Evolutionary conservation across 306 rosid genomes (phyloP).

Genomic region (Castanea sativa): DNA sequence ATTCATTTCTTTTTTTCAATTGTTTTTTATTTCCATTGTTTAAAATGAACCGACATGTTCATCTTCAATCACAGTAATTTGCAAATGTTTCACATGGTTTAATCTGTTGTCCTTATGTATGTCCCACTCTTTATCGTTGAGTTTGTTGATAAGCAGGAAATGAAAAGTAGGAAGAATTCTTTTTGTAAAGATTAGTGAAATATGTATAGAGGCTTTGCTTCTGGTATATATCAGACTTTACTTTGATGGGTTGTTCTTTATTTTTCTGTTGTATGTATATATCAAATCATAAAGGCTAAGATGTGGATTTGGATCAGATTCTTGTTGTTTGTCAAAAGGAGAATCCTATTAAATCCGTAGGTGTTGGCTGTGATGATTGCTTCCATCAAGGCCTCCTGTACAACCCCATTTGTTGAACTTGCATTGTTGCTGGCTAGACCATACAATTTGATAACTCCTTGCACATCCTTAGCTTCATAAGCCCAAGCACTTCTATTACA

Average conservation of each 20-base stretch:
- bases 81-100: not conserved
- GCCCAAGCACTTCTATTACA: too few relatives aligned
- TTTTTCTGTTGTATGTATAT: not conserved
- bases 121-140: not conserved
- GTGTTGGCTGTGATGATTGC: too few relatives aligned
- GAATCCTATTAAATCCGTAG: too few relatives aligned
- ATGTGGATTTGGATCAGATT: conserved; percentile 24
- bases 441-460: too few relatives aligned
- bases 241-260: not conserved
- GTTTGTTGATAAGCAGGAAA: not conserved
- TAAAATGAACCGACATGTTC: conserved; percentile 24
- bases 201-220: conserved; percentile 50
- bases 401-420: too few relatives aligned
- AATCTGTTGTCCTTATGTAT: not conserved
- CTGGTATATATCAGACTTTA: conserved; percentile 27
- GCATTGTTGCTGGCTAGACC: too few relatives aligned
- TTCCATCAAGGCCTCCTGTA: too few relatives aligned
- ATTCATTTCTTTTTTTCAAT: conserved; percentile 19
- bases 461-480: too few relatives aligned
- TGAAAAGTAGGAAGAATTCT: not conserved
- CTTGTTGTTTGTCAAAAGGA: not conserved
- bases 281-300: too few relatives aligned
- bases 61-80: conserved; percentile 26
- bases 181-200: not conserved
- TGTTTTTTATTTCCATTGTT: conserved; percentile 8